Percentiles rank a stretch among this genome's conserved stretches.
Evolutionary conservation across 805 yeast species (phyloP).

Genomic region (Sugiyamaella smithiae): DNA sequence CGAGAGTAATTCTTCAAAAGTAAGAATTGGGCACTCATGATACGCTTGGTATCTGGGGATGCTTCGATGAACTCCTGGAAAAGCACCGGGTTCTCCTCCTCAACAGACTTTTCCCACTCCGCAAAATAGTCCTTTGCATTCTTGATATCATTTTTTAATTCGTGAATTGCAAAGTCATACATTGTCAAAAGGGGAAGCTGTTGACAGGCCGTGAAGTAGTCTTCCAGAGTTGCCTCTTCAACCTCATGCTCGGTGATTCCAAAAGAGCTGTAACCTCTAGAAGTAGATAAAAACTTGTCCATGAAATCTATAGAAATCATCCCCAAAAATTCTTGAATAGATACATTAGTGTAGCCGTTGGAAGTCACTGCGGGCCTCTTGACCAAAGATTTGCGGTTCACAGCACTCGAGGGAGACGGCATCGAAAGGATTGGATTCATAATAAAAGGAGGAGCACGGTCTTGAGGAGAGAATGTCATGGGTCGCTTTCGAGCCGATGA

Average conservation of each 20-base stretch:
- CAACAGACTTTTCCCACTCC: slow-evolving; percentile 46
- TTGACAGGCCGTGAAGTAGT: slow-evolving; percentile 41
- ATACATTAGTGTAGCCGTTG: slow-evolving; percentile 15
- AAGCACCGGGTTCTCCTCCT: slow-evolving; percentile 47
- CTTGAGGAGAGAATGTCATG: neutral
- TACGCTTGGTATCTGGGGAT: slow-evolving; percentile 37
- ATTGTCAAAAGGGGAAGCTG: slow-evolving; percentile 47
- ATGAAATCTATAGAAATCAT: slow-evolving; percentile 31
- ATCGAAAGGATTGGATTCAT: neutral
- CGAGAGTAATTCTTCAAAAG: slow-evolving; percentile 50
- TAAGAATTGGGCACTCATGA: slow-evolving; percentile 48
- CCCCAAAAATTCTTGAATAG: slow-evolving; percentile 28
- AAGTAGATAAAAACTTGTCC: slow-evolving; percentile 26
- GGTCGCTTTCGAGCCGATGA: neutral
- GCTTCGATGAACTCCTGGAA: slow-evolving; percentile 49
- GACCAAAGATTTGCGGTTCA: neutral
- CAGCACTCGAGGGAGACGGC: neutral
- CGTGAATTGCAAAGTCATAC: slow-evolving; percentile 53
- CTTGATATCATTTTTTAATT: slow-evolving; percentile 47
- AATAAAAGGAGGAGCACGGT: neutral
- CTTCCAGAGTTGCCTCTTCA: slow-evolving; percentile 30
- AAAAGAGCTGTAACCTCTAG: slow-evolving; percentile 23
- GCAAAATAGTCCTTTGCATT: slow-evolving; percentile 49
- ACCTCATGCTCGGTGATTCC: slow-evolving; percentile 18
- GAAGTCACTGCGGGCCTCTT: neutral